A percentile compares a stretch with the other conserved stretches of the same genome.
phyloP scores from a whole-genome alignment of 176 grass and related monocot species.

The Microstegium vimineum region DNA sequence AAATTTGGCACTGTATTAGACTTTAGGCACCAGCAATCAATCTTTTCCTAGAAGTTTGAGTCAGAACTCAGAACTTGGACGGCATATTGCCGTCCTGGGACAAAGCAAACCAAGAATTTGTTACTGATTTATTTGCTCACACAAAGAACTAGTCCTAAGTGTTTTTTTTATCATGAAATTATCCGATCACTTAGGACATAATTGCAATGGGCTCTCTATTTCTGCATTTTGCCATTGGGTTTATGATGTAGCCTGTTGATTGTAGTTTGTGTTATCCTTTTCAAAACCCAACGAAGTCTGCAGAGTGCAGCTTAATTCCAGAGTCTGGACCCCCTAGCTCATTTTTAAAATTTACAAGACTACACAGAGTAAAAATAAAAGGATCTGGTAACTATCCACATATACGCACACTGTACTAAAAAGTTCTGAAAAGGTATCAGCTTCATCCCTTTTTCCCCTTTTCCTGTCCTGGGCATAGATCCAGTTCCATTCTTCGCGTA shows the following conservation, averaged over 20 bases:
- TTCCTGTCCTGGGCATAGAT: background rate
- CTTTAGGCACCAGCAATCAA: background rate
- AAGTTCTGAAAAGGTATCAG: constrained; percentile 4
- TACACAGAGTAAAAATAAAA: background rate
- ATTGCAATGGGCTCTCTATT: background rate
- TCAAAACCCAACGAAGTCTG: constrained; percentile 7
- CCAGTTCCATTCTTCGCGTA: background rate
- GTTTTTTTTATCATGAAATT: background rate
- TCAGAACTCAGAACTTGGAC: background rate
- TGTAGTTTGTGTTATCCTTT: background rate
- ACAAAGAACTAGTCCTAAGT: background rate
- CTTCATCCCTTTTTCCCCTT: background rate
- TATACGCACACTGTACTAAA: background rate
- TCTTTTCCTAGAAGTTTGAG: background rate
- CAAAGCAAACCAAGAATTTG: background rate
- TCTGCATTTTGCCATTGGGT: background rate
- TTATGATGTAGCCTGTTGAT: background rate
- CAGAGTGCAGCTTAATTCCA: constrained; percentile 3
- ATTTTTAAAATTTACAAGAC: background rate
- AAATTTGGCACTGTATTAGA: background rate
- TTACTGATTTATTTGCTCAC: background rate
- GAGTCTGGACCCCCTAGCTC: background rate
- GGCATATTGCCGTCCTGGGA: background rate
- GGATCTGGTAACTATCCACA: background rate
- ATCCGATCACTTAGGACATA: background rate